Percentiles rank a stretch among this genome's conserved stretches.
phyloP scores from a whole-genome alignment of 208 protist genomes.

The Leishmania gerbilli region DNA sequence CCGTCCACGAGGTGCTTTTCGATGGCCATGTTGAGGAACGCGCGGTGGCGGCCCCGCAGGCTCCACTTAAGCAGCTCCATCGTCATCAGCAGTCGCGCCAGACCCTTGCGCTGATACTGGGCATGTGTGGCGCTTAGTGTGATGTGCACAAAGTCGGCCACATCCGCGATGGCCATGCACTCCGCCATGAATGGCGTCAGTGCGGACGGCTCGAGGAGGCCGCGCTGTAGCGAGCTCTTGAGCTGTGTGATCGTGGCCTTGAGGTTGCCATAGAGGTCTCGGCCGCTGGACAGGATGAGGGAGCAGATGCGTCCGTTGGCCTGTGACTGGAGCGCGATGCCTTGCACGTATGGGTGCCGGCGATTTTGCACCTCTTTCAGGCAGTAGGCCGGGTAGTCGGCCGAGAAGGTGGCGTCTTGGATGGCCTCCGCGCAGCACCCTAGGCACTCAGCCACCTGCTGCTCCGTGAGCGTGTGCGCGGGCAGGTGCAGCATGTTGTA shows the following conservation, averaged over 20 bases:
- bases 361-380: constrained; percentile 53
- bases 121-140: constrained; percentile 81
- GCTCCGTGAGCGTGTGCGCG: constrained; percentile 36
- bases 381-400: constrained; percentile 77
- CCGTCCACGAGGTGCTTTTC: constrained; percentile 77
- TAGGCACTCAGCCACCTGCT: constrained; percentile 47
- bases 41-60: constrained; percentile 67
- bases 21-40: constrained; percentile 86
- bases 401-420: constrained; percentile 71
- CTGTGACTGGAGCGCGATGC: constrained; percentile 41
- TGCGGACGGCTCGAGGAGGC: constrained; percentile 32
- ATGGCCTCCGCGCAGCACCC: constrained; percentile 72
- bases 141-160: constrained; percentile 85
- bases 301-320: constrained; percentile 35
- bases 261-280: constrained; percentile 86
- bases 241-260: constrained; percentile 73
- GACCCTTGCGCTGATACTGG: constrained; percentile 47
- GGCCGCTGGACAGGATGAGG: constrained; percentile 77
- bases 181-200: constrained; percentile 52
- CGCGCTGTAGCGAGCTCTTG: constrained; percentile 61
- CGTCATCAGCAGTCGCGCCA: constrained; percentile 71
- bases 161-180: constrained; percentile 62
- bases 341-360: constrained; percentile 74
- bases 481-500: constrained; percentile 64
- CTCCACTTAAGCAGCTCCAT: constrained; percentile 81